Evolutionary conservation across 495 filamentous ascomycete species (phyloP), one percentile per base, ranked within the genome.

Genomic region (Endocarpon pusillum): DNA sequence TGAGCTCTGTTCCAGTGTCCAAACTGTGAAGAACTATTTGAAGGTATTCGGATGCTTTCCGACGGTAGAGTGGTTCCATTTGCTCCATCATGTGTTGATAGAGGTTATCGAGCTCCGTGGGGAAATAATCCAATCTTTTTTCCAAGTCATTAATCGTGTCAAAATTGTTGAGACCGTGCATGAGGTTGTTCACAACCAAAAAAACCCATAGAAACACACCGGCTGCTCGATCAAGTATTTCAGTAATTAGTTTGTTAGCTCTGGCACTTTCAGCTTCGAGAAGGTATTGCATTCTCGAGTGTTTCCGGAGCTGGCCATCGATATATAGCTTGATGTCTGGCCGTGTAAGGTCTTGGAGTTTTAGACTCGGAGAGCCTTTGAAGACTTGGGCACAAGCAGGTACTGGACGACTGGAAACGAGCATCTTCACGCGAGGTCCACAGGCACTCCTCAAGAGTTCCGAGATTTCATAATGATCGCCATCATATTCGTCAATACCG

Each of bases 371-470:
- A 17, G 21, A 8, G 47, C 21, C 15, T 6, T 27, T 18, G 0
- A 67, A 66, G 0, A 42, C 44, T 24, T 60, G 45, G 9, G 52
- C 42, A 35, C 69, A 71, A 1, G 51, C 50, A 30, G 51, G 46
- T 55, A 54, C 63, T 0, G 62, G 59, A 0, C 66, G 52, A 38
- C 67, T 70, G 11, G 65, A 62, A 2, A 66, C 37, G 36, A 66
- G 69, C 5, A 60, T 12, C 34, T 68, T 69, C 33, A 67, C 39
- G 11, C 41, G 26, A 3, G 17, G 1, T 3, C 32, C 26, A 15
- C 5, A 4, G 4, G 28, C 14, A 15, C 14, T 31, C 4, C 19
- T 5, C 5, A 15, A 17, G 5, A 31, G 4, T 4, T 48, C 39
- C n/a, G 11, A 15, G 34, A 48, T 35, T n/a, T 56, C 37, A 1